Evolutionary conservation across 139 green algal species (phyloP).

Genomic region (Picochlorum sp.): DNA sequence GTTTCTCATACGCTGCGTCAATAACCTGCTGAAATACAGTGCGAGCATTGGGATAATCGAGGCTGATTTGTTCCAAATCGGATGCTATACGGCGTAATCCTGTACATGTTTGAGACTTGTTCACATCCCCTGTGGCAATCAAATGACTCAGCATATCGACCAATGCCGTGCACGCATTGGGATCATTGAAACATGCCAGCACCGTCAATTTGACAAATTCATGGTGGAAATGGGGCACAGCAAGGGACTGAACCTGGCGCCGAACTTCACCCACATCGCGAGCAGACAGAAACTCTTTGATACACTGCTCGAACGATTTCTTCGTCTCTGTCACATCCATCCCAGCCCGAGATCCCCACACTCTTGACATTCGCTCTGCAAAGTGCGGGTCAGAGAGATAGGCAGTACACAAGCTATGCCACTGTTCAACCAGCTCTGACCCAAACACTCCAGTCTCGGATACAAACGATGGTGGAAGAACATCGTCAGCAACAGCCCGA

Average conservation of each 20-base stretch:
- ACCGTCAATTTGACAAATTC: conserved; percentile 59
- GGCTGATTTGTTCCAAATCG: conserved; percentile 55
- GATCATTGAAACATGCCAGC: conserved; percentile 37
- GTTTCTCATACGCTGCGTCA: conserved; percentile 10
- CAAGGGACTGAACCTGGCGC: conserved; percentile 52
- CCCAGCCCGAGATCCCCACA: conserved; percentile 60
- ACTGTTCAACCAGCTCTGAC: background rate
- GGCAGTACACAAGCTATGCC: conserved; percentile 33
- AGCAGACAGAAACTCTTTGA: conserved; percentile 53
- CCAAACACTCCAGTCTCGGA: background rate
- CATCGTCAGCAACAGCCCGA: conserved; percentile 76
- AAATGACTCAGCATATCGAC: conserved; percentile 55
- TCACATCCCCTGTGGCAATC: conserved; percentile 47
- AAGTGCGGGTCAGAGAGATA: conserved; percentile 62
- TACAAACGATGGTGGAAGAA: conserved; percentile 61
- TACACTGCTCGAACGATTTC: conserved; percentile 45
- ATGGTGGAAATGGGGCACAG: conserved; percentile 70
- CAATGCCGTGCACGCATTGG: conserved; percentile 17
- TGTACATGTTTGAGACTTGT: conserved; percentile 53
- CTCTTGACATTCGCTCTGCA: conserved; percentile 62
- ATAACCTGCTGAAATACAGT: conserved; percentile 27
- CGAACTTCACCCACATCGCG: conserved; percentile 49
- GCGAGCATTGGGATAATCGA: conserved; percentile 61
- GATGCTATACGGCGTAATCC: conserved; percentile 58
- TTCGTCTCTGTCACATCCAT: conserved; percentile 48